Percentiles rank a stretch among this genome's conserved stretches.
These are phyloP conservation scores for Coemansia sp. DNA, from an alignment of 192 early-diverging fungal genomes.

Conservation along the genomic window DNA sequence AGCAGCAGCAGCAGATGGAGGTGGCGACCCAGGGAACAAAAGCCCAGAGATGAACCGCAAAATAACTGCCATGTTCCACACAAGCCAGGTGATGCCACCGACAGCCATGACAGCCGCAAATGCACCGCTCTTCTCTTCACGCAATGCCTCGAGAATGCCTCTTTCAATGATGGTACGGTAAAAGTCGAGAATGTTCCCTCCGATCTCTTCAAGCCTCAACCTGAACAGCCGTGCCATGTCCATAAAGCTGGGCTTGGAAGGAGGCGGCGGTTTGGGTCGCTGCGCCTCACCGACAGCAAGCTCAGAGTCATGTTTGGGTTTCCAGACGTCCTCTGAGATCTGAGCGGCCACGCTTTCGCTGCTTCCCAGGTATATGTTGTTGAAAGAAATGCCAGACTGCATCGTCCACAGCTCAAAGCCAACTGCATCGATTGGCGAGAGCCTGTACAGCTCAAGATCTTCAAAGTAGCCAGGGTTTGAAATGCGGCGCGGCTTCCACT, in stretches of 20 bases:
- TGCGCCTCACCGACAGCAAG: constrained; percentile 33
- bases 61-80: constrained; percentile 32
- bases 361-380: constrained; percentile 89
- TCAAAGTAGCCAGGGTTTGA: constrained; percentile 83
- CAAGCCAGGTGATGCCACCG: constrained; percentile 34
- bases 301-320: constrained; percentile 72
- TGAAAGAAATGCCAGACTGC: constrained; percentile 82
- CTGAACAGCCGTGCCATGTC: constrained; percentile 18
- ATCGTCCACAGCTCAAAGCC: constrained; percentile 96
- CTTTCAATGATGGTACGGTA: constrained; percentile 13
- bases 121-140: constrained; percentile 32
- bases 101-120: constrained; percentile 31
- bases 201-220: constrained; percentile 30
- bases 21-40: constrained; percentile 5
- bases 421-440: constrained; percentile 75
- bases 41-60: constrained; percentile 14
- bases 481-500: constrained; percentile 83
- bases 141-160: constrained; percentile 29
- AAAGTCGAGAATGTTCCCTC: constrained; percentile 25
- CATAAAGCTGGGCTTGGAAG: constrained; percentile 20
- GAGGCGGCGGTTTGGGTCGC: constrained; percentile 28
- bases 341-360: constrained; percentile 64
- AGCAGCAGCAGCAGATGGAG: background rate
- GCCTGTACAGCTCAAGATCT: constrained; percentile 73
- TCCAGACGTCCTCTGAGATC: constrained; percentile 77